Evolutionary conservation across 345 rosid species (phyloP), one percentile per base, ranked within the genome.

Genomic region (Sonneratia alba): DNA sequence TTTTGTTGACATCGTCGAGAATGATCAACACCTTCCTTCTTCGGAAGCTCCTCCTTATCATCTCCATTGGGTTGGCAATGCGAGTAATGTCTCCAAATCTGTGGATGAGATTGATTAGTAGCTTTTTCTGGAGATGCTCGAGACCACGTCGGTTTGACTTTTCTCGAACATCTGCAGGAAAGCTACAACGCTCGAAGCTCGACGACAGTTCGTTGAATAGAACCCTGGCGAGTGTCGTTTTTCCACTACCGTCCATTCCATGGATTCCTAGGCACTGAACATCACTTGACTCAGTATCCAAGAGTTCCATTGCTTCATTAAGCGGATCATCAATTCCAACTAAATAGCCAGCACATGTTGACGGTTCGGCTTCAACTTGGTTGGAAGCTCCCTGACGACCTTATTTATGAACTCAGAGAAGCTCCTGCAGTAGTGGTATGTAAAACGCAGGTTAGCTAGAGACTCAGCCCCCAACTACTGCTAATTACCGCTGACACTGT

Each of bases 111-210:
- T 10, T 34, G 10, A 1, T 10, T 37, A 68, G 48, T 47, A 68
- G 53, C 36, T 47, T 19, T 9, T 68, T 16, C 19, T 68, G 71
- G 57, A 68, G 27, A 43, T 13, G 1, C 19, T 15, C 49, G 18
- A 45, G 43, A 2, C 57, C 59, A 0, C 2, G 27, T 1, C 1
- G 12, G 0, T 22, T 18, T 0, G 22, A 43, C 6, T 34, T n/a
- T 12, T 68, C 71, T 68, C 71, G 56, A 68, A 68, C 36, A 47
- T 68, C 22, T 27, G 71, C 7, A 16, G 45, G 32, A n/a, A 68
- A 68, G 53, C 59, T 45, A 14, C 5, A n/a, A 27, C 21, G 1
- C 14, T 14, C 5, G 27, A 45, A 68, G 27, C 36, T 34, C 13
- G 4, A 0, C 0, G 6, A 47, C 21, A 45, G 57, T 37, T 45